Evolutionary conservation across 225 moss, liverwort and hornwort genomes (phyloP).

Genomic region (Pseudisothecium myosuroides): DNA sequence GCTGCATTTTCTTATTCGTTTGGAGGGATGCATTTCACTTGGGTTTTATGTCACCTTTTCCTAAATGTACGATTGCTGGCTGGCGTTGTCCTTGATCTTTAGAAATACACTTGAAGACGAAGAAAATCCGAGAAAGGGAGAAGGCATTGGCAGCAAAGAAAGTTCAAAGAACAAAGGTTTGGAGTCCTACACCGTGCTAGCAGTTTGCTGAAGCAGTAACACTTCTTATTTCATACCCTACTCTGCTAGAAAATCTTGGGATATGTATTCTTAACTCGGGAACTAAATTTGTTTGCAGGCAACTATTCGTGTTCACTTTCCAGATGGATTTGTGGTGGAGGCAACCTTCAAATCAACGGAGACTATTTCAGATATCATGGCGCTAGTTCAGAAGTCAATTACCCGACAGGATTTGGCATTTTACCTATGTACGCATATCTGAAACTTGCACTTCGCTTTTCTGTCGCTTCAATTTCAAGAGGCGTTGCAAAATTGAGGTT

Average conservation of each 20-base stretch:
- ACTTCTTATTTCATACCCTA: neutral
- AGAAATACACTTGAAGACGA: slow-evolving; percentile 76
- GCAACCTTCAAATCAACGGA: slow-evolving; percentile 69
- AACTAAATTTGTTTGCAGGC: slow-evolving; percentile 40
- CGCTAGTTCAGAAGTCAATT: slow-evolving; percentile 71
- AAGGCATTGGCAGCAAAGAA: slow-evolving; percentile 47
- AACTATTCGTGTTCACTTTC: slow-evolving; percentile 75
- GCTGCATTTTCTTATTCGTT: neutral
- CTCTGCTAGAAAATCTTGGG: neutral
- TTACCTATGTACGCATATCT: slow-evolving; percentile 53
- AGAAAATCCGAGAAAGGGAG: slow-evolving; percentile 77
- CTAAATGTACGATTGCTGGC: neutral
- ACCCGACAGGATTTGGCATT: slow-evolving; percentile 43
- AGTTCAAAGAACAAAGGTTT: slow-evolving; percentile 67
- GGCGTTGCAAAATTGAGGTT: neutral
- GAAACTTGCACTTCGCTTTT: neutral
- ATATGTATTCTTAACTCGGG: neutral
- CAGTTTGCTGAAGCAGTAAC: neutral
- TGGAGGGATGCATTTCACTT: neutral
- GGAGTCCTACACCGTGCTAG: neutral
- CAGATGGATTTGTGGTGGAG: slow-evolving; percentile 81
- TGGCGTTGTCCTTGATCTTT: neutral
- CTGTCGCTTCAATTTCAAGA: neutral
- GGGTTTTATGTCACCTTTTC: neutral
- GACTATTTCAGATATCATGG: slow-evolving; percentile 50